phyloP scores from a whole-genome alignment of 2,329 filamentous ascomycete species.

The Microdochium paspali region DNA sequence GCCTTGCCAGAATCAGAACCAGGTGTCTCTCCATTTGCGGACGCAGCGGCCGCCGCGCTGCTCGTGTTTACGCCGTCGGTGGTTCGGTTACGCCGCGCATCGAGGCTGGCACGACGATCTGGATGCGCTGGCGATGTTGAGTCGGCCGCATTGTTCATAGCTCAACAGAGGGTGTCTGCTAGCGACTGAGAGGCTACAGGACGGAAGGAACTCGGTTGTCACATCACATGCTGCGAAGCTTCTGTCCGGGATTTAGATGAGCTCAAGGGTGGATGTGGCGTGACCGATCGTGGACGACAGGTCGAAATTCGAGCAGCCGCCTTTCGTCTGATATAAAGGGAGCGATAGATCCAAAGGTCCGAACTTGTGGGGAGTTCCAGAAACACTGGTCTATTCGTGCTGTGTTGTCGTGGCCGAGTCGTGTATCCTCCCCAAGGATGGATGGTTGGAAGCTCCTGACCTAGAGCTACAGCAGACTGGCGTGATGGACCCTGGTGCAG shows the following conservation, averaged over 20 bases:
- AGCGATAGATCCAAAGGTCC: too few relatives aligned
- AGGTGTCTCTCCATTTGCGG: conserved; percentile 7
- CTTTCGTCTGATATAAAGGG: neutral
- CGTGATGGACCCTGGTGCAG: too few relatives aligned
- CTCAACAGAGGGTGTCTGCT: conserved; percentile 27
- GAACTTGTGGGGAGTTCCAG: too few relatives aligned
- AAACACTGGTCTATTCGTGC: too few relatives aligned
- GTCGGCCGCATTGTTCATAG: conserved; percentile 35
- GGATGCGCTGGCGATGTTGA: conserved; percentile 28
- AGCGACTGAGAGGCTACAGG: conserved; percentile 17
- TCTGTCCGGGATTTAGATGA: neutral
- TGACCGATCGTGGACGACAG: too few relatives aligned
- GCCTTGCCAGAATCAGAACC: conserved; percentile 19
- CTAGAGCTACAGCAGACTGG: too few relatives aligned
- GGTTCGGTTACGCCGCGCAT: too few relatives aligned
- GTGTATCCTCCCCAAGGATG: too few relatives aligned
- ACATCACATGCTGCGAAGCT: conserved; percentile 13
- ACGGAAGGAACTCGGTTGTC: conserved; percentile 5
- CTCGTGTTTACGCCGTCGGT: neutral
- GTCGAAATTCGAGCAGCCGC: too few relatives aligned
- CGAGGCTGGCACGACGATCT: neutral
- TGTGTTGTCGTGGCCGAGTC: too few relatives aligned
- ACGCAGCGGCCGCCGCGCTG: neutral
- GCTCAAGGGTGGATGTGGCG: neutral
- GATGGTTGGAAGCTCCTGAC: too few relatives aligned